Conservation (phyloP, 2,329 filamentous ascomycete genomes). For the Pseudogymnoascus verrucosus region DNA sequence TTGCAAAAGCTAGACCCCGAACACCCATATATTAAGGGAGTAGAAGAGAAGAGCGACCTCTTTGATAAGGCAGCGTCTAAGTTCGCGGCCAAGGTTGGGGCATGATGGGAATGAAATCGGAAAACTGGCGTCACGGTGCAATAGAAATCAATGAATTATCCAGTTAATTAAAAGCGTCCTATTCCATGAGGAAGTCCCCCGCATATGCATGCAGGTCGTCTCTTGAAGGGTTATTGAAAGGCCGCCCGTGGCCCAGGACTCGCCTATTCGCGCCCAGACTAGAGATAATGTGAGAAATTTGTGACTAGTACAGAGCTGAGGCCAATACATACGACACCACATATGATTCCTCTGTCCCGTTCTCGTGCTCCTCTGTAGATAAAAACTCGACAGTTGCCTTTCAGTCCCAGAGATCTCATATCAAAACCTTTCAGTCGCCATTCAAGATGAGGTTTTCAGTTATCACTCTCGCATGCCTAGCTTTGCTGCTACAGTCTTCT, state of each 20-base stretch:
- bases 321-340: not conserved
- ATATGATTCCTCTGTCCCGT: not conserved
- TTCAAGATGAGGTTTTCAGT: not conserved
- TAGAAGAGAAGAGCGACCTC: conserved; percentile 75
- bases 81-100: conserved; percentile 74
- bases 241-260: not conserved
- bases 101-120: conserved; percentile 27
- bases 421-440: not conserved
- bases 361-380: not conserved
- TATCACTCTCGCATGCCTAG: not conserved
- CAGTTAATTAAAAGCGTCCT: not conserved
- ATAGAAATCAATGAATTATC: conserved; percentile 4
- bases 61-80: conserved; percentile 84
- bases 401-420: not conserved
- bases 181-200: not conserved
- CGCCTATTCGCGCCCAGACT: not conserved
- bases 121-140: conserved; percentile 5
- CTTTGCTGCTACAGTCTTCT: not conserved
- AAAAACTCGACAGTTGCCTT: not conserved
- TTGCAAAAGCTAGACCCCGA: conserved; percentile 52
- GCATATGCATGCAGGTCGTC: not conserved
- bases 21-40: conserved; percentile 64
- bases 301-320: not conserved
- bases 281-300: not conserved
- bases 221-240: not conserved